Percentiles rank a stretch among this genome's conserved stretches.
Conservation (phyloP, 202 grass and related monocot genomes). For the Zoysia matrella region DNA sequence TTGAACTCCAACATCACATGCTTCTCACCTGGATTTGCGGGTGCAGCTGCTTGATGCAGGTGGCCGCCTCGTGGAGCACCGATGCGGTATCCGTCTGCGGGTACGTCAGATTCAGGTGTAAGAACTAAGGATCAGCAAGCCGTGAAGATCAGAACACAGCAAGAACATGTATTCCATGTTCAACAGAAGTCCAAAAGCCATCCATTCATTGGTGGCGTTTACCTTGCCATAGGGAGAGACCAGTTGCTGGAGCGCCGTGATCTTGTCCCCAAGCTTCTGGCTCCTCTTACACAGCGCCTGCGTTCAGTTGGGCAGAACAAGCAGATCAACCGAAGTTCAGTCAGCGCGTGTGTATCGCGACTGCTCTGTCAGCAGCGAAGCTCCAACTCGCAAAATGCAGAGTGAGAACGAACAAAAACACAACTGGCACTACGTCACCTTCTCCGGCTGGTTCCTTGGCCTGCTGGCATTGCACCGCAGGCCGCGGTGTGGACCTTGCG, state of each 20-base stretch:
- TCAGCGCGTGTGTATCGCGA: neutral
- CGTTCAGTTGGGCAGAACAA: neutral
- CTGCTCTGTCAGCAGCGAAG: neutral
- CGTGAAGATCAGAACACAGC: no score
- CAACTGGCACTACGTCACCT: conserved; percentile 48
- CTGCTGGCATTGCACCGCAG: conserved; percentile 17
- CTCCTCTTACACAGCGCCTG: conserved; percentile 64
- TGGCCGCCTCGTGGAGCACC: conserved; percentile 76
- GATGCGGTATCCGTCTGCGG: conserved; percentile 84
- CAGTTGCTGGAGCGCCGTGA: conserved; percentile 82
- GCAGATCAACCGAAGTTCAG: neutral
- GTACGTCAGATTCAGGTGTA: conserved; percentile 22
- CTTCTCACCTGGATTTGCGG: conserved; percentile 68
- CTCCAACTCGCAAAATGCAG: neutral
- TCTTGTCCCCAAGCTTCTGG: conserved; percentile 81
- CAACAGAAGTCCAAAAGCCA: neutral
- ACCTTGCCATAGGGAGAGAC: conserved; percentile 96
- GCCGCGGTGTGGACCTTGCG: conserved; percentile 30
- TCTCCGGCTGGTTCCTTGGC: conserved; percentile 46
- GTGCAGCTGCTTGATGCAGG: conserved; percentile 77
- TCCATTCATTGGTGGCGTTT: neutral
- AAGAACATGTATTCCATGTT: neutral
- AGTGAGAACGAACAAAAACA: neutral
- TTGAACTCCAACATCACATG: neutral
- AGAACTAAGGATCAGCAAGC: neutral